A percentile compares a stretch with the other conserved stretches of the same genome.
Evolutionary conservation across 2,329 filamentous ascomycete genomes (phyloP).

Genomic region (Talaromyces amestolkiae): DNA sequence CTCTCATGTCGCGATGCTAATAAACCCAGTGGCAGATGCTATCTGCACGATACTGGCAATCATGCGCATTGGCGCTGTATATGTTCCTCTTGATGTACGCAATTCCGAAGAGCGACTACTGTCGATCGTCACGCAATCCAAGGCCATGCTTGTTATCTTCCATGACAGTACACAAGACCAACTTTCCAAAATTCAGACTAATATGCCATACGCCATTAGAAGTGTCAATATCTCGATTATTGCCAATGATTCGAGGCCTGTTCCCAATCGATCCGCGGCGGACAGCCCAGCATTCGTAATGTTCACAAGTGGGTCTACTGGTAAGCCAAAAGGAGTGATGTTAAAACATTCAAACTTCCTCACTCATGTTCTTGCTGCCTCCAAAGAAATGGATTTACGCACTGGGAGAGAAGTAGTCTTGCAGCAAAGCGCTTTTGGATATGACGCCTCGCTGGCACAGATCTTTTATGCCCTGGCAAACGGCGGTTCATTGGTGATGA

Average conservation of each 20-base stretch:
- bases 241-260: no score
- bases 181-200: no score
- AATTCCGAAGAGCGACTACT: slow-evolving; percentile 33
- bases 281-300: slow-evolving; percentile 21
- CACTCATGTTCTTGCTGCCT: slow-evolving; percentile 22
- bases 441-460: no score
- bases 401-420: no score
- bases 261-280: background rate
- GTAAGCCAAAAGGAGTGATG: slow-evolving; percentile 39
- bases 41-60: slow-evolving; percentile 32
- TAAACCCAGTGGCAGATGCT: background rate
- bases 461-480: no score
- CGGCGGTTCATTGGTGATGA: no score
- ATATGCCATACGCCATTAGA: no score
- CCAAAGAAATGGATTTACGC: no score
- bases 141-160: slow-evolving; percentile 27
- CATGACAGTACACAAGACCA: no score
- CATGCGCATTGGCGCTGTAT: slow-evolving; percentile 35
- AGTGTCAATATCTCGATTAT: no score
- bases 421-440: no score
- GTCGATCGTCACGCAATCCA: slow-evolving; percentile 27
- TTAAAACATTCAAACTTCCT: slow-evolving; percentile 23
- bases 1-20: background rate
- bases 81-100: slow-evolving; percentile 40
- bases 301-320: slow-evolving; percentile 29